Conservation (phyloP, 495 filamentous ascomycete genomes). For the Penicillium ochrochloron region DNA sequence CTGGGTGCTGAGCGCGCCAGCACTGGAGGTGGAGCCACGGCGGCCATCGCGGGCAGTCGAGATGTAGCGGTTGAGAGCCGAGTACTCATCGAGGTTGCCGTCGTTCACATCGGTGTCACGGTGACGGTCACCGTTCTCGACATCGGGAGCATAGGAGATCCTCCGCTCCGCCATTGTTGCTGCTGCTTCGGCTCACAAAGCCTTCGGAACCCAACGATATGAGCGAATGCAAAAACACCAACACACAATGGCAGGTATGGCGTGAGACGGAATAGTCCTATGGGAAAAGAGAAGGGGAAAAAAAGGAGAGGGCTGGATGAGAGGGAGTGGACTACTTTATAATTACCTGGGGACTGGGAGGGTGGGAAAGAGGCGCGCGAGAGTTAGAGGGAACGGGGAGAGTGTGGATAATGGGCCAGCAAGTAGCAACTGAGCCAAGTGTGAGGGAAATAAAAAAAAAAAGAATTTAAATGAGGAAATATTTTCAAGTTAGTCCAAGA, state of each 20-base stretch:
- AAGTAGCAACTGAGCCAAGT: neutral
- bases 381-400: conserved; percentile 29
- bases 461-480: neutral
- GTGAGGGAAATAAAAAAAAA: conserved; percentile 31
- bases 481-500: neutral
- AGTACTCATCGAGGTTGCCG: conserved; percentile 54
- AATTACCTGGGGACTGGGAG: conserved; percentile 33
- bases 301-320: conserved; percentile 29
- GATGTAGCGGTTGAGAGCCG: conserved; percentile 65
- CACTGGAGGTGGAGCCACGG: conserved; percentile 59
- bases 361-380: conserved; percentile 15
- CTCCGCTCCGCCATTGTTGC: conserved; percentile 58
- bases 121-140: conserved; percentile 54
- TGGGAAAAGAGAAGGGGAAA: conserved; percentile 31
- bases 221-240: conserved; percentile 47
- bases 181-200: conserved; percentile 51
- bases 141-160: conserved; percentile 59
- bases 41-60: conserved; percentile 66
- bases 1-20: conserved; percentile 45
- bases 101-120: conserved; percentile 36
- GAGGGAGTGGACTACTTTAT: conserved; percentile 42
- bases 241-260: conserved; percentile 45
- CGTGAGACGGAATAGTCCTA: conserved; percentile 54
- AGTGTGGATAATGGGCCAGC: conserved; percentile 31
- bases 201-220: conserved; percentile 49